Base-by-base conservation (phyloP, 257 asterid genomes). In the Echites panduratus region DNA sequence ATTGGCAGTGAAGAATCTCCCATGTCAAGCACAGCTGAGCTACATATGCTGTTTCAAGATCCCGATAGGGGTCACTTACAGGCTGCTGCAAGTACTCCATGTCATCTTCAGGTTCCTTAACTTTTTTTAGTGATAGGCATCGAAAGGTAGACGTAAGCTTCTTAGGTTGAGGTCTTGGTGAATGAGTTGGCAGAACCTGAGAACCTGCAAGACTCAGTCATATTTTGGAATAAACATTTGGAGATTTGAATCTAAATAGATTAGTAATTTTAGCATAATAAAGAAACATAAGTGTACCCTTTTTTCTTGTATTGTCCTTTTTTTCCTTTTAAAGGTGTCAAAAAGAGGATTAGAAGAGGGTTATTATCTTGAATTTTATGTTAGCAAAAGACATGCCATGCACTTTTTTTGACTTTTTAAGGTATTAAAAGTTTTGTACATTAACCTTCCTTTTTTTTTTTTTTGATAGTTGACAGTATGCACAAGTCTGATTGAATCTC, bases 21-120 rank as follows among this genome's bases (percentile, higher is more conserved):
- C 99, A 94, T n/a, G 98, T 86, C 89, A 91, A 83, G 91, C 98
- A 94, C 81, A 86, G 61, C 75, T 88, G 99, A 78, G 89, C 96
- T 53, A 89, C 95, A 72, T 94, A 94, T 26, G 97, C 89, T 70
- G 90, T 86, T 82, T 94, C 99, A 65, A 91, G 90, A 79, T 91
- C 95, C 64, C 81, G 88, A 77, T 76, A 78, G 8, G 93, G 95
- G 72, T 91, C 80, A 40, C 58, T 71, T 49, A 69, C 89, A 4
- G 89, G 85, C 83, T 79, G 85, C 87, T 91, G 96, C 77, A 91
- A 78, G 69, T 89, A 86, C 86, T 91, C 95, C 24, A 58, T 84
- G 84, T 94, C 98, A 66, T 89, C 98, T 69, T 85, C 89, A 40
- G 84, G 81, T 49, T 76, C 85, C 73, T 91, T 97, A 63, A 86